Base-by-base conservation (phyloP, 306 rosid species). In the Astragalus glycyphyllos region DNA sequence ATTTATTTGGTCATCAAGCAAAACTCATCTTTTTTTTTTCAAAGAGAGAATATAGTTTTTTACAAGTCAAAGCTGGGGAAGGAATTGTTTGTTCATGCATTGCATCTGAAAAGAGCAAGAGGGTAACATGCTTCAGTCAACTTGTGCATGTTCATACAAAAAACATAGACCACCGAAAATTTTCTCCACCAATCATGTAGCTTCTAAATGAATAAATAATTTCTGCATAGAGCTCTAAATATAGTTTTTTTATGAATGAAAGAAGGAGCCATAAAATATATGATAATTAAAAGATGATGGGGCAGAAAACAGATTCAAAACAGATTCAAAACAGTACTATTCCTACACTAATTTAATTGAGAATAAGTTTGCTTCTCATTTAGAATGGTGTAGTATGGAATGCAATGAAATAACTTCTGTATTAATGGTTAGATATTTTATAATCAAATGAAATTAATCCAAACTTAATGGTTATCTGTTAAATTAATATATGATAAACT, bases 61-160 rank as follows among this genome's bases (percentile, higher is more conserved):
- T 75, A 48, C 58, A 67, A 81, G 89, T 82, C 89, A 87, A 82
- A 73, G 73, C 51, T 7, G 50, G 9, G 12, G 15, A 38, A 23
- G 73, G 81, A 80, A 78, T 74, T 84, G 76, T 69, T 59, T 85
- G 79, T 73, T 79, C 79, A 72, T 82, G 80, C 84, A 46, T 76
- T 79, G 84, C 80, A 81, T 83, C 75, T 75, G 83, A 70, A 58
- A 65, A 40, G 50, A 41, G 42, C 55, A 34, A 77, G 75, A 80
- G 76, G 77, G 86, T 88, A 88, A 90, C 97, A 88, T 90, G 98
- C 85, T 74, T 64, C 79, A 63, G 84, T 82, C 92, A 86, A 82
- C 96, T 68, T 78, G 80, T 79, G 72, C 98, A 84, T 85, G 96
- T 86, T 92, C 86, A 45, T 72, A 75, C 45, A 67, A 61, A n/a